phyloP scores from a whole-genome alignment of 2,329 filamentous ascomycete species.

The Diplodia sapinea region DNA sequence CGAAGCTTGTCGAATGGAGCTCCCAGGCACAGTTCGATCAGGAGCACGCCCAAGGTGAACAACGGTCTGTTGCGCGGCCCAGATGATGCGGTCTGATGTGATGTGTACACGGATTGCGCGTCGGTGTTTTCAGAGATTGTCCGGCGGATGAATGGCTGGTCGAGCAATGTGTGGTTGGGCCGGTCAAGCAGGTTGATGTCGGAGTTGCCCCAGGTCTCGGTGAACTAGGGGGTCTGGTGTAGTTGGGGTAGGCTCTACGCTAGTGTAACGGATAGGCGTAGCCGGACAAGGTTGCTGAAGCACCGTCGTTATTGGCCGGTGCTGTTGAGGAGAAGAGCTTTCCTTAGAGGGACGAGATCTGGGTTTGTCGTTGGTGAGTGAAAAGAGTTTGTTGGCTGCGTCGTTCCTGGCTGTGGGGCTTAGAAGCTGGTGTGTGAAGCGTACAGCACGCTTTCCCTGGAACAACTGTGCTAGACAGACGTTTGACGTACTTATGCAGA shows the following conservation, averaged over 20 bases:
- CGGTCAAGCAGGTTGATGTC: conserved; percentile 38
- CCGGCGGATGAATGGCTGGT: conserved; percentile 36
- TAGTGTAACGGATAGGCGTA: conserved; percentile 36
- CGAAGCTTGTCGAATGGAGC: conserved; percentile 38
- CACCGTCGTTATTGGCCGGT: neutral
- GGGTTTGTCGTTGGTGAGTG: neutral
- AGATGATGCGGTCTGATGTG: neutral
- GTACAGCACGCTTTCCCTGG: neutral
- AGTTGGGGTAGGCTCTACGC: conserved; percentile 38
- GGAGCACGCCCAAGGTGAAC: conserved; percentile 43
- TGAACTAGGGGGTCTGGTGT: conserved; percentile 38
- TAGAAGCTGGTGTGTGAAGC: neutral
- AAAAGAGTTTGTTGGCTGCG: neutral
- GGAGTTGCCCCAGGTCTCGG: conserved; percentile 36
- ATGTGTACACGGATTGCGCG: neutral
- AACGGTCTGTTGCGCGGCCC: conserved; percentile 39
- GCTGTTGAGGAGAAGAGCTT: neutral
- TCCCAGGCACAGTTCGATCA: conserved; percentile 46
- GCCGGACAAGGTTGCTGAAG: conserved; percentile 34
- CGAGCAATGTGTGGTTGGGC: conserved; percentile 32
- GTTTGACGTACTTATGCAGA: neutral
- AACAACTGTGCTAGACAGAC: neutral
- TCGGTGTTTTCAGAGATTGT: conserved; percentile 30
- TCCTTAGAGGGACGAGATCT: neutral
- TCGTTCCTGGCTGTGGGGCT: neutral